phyloP scores from a whole-genome alignment of 768 basidiomycete genomes.

The Boletus rubroflammeus region DNA sequence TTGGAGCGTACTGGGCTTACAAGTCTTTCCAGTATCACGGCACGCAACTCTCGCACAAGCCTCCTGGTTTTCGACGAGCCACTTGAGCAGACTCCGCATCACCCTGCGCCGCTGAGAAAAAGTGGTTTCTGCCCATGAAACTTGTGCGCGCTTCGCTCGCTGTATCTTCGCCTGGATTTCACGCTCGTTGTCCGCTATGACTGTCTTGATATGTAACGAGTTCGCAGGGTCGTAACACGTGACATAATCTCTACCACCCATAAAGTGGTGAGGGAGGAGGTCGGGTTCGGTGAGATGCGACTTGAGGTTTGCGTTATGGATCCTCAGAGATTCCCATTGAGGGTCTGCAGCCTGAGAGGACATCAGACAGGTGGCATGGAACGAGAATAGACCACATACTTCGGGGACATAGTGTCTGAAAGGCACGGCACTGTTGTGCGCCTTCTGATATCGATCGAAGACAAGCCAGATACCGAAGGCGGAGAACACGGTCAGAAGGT shows the following conservation, averaged over 20 bases:
- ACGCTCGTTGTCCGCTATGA: constrained; percentile 66
- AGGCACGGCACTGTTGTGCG: constrained; percentile 67
- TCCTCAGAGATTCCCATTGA: constrained; percentile 50
- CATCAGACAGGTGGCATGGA: constrained; percentile 13
- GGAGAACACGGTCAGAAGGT: constrained; percentile 66
- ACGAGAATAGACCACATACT: constrained; percentile 38
- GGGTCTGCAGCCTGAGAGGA: constrained; percentile 52
- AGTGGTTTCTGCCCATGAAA: constrained; percentile 66
- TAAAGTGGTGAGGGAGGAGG: constrained; percentile 47
- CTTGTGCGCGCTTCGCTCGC: constrained; percentile 62
- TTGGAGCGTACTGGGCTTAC: constrained; percentile 42
- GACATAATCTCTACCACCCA: constrained; percentile 61
- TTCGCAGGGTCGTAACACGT: constrained; percentile 94
- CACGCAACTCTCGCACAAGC: constrained; percentile 82
- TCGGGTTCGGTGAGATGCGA: constrained; percentile 59
- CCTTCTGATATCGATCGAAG: constrained; percentile 67
- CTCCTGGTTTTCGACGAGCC: constrained; percentile 91
- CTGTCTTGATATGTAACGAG: constrained; percentile 73
- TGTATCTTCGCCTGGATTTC: constrained; percentile 75
- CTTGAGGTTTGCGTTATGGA: constrained; percentile 56
- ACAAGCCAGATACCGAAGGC: constrained; percentile 79
- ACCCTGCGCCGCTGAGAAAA: constrained; percentile 82
- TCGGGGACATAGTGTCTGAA: constrained; percentile 58
- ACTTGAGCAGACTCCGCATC: constrained; percentile 81
- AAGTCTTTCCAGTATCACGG: constrained; percentile 93